phyloP scores from a whole-genome alignment of 495 filamentous ascomycete genomes.

The Neurospora terricola region DNA sequence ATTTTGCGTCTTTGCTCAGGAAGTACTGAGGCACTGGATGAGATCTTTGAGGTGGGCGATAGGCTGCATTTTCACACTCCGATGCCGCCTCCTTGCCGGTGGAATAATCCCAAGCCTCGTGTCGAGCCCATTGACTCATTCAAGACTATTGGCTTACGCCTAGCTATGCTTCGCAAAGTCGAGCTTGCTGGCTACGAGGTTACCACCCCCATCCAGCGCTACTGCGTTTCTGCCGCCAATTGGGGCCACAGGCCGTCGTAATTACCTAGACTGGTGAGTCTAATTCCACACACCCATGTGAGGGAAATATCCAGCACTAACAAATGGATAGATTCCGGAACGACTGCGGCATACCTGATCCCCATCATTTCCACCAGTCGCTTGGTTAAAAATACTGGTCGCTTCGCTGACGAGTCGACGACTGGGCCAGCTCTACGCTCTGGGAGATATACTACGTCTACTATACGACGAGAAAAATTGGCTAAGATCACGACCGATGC shows the following conservation, averaged over 20 bases:
- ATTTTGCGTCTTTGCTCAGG: slow-evolving; percentile 75
- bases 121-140: neutral
- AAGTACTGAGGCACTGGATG: slow-evolving; percentile 14
- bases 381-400: no score
- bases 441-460: neutral
- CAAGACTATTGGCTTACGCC: neutral
- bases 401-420: neutral
- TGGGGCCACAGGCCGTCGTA: neutral
- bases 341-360: neutral
- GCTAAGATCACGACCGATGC: neutral
- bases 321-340: neutral
- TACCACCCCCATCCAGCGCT: neutral
- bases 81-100: neutral
- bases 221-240: neutral
- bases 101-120: neutral
- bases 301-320: neutral
- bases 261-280: neutral
- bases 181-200: neutral
- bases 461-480: neutral
- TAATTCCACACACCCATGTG: neutral
- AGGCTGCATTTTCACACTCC: neutral
- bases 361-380: neutral
- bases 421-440: no score
- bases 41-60: neutral
- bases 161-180: neutral